Evolutionary conservation across 805 yeast genomes (phyloP).

Genomic region (Kazachstania kunashirensis): DNA sequence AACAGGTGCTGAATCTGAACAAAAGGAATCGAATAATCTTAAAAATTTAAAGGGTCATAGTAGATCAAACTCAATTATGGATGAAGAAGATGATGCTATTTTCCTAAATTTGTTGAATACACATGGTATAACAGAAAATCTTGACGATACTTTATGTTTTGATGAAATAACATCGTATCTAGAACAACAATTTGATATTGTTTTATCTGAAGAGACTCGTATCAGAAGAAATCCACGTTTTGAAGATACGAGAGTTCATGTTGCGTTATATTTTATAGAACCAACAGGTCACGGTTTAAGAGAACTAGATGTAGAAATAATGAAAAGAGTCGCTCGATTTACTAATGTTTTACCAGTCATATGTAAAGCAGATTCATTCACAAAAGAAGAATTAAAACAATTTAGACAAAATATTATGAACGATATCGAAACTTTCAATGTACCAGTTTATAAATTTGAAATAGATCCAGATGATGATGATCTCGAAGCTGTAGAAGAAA

Average conservation of each 20-base stretch:
- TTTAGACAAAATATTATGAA: conserved; percentile 52
- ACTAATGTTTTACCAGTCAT: conserved; percentile 68
- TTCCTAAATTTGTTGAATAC: conserved; percentile 60
- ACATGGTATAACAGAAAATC: conserved; percentile 71
- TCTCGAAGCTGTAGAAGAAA: conserved; percentile 59
- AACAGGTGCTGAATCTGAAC: no score
- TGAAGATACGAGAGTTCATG: conserved; percentile 69
- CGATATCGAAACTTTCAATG: conserved; percentile 59
- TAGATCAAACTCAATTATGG: not conserved
- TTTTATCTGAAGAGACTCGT: conserved; percentile 77
- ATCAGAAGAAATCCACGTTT: conserved; percentile 79
- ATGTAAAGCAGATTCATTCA: conserved; percentile 63
- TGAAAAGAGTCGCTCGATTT: conserved; percentile 61
- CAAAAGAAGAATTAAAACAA: conserved; percentile 43
- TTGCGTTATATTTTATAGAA: conserved; percentile 59
- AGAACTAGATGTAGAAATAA: conserved; percentile 61
- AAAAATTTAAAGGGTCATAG: conserved; percentile 1
- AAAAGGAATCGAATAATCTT: no score
- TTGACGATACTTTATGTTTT: conserved; percentile 61
- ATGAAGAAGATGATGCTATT: conserved; percentile 29
- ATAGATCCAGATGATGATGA: conserved; percentile 68
- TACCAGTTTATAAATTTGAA: conserved; percentile 66
- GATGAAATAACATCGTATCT: conserved; percentile 55
- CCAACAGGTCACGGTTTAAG: conserved; percentile 73
- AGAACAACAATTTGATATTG: conserved; percentile 69